phyloP scores from a whole-genome alignment of 306 rosid genomes.

The Vigna nakashimae region DNA sequence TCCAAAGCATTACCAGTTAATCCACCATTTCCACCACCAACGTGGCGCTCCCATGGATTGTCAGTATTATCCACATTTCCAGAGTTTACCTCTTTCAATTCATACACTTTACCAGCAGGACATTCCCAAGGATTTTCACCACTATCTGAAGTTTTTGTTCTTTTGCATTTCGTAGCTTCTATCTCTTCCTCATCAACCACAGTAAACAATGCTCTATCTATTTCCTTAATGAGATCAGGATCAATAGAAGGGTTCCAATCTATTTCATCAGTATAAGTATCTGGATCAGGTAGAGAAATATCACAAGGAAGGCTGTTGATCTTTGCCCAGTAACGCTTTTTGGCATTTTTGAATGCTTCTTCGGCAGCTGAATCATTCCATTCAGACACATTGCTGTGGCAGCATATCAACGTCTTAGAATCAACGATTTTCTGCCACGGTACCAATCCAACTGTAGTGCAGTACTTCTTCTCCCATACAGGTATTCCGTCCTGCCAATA shows the following conservation, averaged over 20 bases:
- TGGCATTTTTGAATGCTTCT: conserved; percentile 80
- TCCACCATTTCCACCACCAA: conserved; percentile 45
- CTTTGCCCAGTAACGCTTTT: conserved; percentile 68
- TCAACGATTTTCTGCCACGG: conserved; percentile 86
- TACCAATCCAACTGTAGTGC: conserved; percentile 62
- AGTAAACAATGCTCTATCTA: conserved; percentile 56
- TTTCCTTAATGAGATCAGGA: conserved; percentile 68
- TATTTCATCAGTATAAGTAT: conserved; percentile 63
- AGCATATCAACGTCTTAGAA: conserved; percentile 53
- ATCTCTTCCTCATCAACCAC: conserved; percentile 61
- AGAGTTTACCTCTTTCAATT: conserved; percentile 48
- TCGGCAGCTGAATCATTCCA: conserved; percentile 86
- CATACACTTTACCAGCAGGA: conserved; percentile 37
- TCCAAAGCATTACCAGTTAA: conserved; percentile 53
- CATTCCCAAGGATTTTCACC: conserved; percentile 56
- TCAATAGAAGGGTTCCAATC: conserved; percentile 79
- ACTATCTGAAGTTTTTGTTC: conserved; percentile 48
- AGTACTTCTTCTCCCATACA: conserved; percentile 87
- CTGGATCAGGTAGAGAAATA: conserved; percentile 58
- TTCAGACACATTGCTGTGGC: conserved; percentile 57
- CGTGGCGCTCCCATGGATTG: conserved; percentile 61
- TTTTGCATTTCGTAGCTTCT: conserved; percentile 49
- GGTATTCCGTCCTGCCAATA: conserved; percentile 74
- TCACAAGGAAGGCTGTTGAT: conserved; percentile 59
- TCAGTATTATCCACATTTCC: conserved; percentile 39